Evolutionary conservation across 225 moss, liverwort and hornwort genomes (phyloP), one percentile per base, ranked within the genome.

Genomic region (Antitrichia curtipendula): DNA sequence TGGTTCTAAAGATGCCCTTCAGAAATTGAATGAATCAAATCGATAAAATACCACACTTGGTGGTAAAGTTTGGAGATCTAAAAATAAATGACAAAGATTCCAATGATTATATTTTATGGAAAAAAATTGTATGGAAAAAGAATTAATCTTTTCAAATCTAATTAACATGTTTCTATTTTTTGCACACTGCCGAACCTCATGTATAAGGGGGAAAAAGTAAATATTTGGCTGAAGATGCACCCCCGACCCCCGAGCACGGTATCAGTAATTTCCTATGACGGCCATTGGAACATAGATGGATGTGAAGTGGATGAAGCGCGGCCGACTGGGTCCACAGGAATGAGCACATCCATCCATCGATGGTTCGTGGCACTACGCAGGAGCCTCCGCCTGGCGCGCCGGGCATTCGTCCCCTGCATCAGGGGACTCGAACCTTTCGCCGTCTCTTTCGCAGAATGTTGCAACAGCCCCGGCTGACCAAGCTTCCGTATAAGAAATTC

Each of bases 41-140:
- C 0, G 0, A 27, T 70, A 71, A 3, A 16, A 71, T 28, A 71
- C 25, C 3, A 24, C 16, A 71, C 2, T 0, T 27, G 3, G 8
- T 25, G 5, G 17, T 45, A 41, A 17, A 31, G 19, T 1, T 70
- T 0, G 5, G 0, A 0, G 9, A 47, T 27, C 4, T 19, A 7
- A 31, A 74, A 31, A 73, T 18, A 47, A 0, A 7, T 19, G 4
- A 12, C 2, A 73, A 47, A 47, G 7, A 31, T 49, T 49, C 4
- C 0, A 5, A 32, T 12, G 12, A 49, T 12, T 20, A 4, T 4
- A 12, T 32, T 20, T 32, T 49, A 7, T 49, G 29, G 18, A 74
- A 49, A 47, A 10, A 47, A 11, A 28, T 7, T 45, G 1, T 18
- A 17, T 12, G 5, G 11, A 1, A 22, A 38, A 28, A 71, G n/a